These are phyloP conservation scores for Amoebophrya sp. DNA, from an alignment of 169 alveolate species.

Conservation along the genomic window DNA sequence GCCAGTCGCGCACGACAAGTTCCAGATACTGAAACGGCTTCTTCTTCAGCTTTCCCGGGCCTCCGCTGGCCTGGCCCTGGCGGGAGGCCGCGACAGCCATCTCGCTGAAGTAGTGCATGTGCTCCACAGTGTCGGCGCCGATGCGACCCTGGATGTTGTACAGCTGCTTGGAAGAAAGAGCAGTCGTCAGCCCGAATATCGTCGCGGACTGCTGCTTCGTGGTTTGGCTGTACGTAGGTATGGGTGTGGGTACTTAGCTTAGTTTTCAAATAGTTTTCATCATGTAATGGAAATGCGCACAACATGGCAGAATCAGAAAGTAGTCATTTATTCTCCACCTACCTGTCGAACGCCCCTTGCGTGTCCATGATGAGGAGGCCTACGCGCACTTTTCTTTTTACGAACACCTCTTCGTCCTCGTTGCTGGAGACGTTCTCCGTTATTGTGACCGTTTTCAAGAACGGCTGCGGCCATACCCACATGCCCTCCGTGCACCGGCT, in stretches of 20 bases:
- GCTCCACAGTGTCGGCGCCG: not conserved
- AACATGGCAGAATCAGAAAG: too few species aligned
- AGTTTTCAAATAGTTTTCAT: too few species aligned
- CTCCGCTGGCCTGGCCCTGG: too few species aligned
- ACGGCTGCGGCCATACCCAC: slow-evolving; percentile 18
- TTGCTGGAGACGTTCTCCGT: not conserved
- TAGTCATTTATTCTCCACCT: not conserved
- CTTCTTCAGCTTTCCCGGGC: too few species aligned
- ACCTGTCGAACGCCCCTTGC: slow-evolving; percentile 2
- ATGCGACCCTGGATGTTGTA: not conserved
- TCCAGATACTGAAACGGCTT: slow-evolving; percentile 15
- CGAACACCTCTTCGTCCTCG: not conserved
- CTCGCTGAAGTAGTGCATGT: slow-evolving; percentile 8
- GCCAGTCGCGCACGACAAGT: slow-evolving; percentile 16
- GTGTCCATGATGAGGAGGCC: slow-evolving; percentile 17
- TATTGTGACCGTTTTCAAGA: not conserved
- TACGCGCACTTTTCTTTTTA: not conserved
- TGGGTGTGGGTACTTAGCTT: too few species aligned
- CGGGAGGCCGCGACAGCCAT: slow-evolving; percentile 10
- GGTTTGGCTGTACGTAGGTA: not conserved
- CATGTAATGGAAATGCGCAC: too few species aligned
- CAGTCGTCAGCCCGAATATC: slow-evolving; percentile 9
- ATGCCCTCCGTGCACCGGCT: slow-evolving; percentile 18
- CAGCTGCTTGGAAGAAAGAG: slow-evolving; percentile 11
- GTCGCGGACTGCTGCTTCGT: slow-evolving; percentile 18